A percentile compares a stretch with the other conserved stretches of the same genome.
phyloP scores from a whole-genome alignment of 2,329 filamentous ascomycete genomes.

The Dryadomyces quercus-mongolicae region DNA sequence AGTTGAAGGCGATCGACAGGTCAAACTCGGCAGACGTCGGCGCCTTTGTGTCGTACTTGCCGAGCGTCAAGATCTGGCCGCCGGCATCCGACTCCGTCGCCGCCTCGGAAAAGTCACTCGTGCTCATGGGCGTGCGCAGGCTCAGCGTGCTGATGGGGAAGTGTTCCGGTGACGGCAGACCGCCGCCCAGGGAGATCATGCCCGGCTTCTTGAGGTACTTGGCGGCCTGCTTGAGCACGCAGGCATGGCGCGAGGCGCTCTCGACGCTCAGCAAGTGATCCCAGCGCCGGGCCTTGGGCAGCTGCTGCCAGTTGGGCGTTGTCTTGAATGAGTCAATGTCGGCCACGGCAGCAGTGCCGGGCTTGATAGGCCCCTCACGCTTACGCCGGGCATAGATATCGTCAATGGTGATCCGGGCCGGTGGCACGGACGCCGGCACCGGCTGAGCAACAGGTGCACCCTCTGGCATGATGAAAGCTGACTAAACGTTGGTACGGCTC shows the following conservation, averaged over 20 bases:
- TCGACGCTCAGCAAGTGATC: conserved; percentile 57
- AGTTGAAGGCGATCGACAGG: conserved; percentile 82
- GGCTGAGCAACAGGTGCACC: background rate
- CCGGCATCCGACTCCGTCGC: conserved; percentile 39
- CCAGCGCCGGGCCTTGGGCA: conserved; percentile 72
- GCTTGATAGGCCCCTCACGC: conserved; percentile 60
- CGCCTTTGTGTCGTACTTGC: conserved; percentile 65
- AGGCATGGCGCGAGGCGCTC: conserved; percentile 46
- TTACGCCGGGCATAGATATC: conserved; percentile 55
- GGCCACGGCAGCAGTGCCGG: conserved; percentile 63
- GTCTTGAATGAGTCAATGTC: conserved; percentile 79
- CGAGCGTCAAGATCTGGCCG: conserved; percentile 51
- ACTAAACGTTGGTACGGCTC: background rate
- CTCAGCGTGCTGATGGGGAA: conserved; percentile 80
- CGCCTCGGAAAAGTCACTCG: conserved; percentile 54
- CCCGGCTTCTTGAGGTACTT: conserved; percentile 68
- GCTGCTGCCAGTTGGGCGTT: conserved; percentile 32
- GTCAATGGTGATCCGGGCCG: conserved; percentile 41
- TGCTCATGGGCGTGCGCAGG: conserved; percentile 58
- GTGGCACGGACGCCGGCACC: background rate
- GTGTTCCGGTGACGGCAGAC: conserved; percentile 76
- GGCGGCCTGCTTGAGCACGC: conserved; percentile 73
- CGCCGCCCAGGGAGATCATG: conserved; percentile 84
- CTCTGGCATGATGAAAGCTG: background rate
- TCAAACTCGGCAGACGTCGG: conserved; percentile 39